Conservation (phyloP, 805 yeast genomes). For the Wickerhamiella parazyma region DNA sequence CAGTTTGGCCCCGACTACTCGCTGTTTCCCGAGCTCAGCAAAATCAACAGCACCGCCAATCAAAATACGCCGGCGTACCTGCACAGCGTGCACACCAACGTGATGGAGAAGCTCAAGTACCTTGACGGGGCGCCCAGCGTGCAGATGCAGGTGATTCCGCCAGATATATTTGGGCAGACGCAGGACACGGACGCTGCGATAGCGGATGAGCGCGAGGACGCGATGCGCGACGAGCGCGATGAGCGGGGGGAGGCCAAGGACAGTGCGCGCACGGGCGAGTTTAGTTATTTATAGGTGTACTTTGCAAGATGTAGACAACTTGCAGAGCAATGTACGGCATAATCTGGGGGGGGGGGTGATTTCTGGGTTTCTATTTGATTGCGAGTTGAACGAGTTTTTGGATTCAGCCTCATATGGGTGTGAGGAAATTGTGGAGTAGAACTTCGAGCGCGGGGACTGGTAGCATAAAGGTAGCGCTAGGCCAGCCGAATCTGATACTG, state of each 20-base stretch:
- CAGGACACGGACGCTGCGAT: slow-evolving; percentile 28
- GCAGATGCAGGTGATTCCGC: slow-evolving; percentile 82
- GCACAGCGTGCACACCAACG: slow-evolving; percentile 61
- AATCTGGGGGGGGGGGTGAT: no score
- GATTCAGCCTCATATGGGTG: no score
- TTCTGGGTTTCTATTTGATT: no score
- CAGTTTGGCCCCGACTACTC: slow-evolving; percentile 87
- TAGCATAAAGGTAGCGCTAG: no score
- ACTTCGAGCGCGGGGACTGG: no score
- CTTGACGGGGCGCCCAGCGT: slow-evolving; percentile 91
- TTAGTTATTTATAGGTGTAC: not conserved
- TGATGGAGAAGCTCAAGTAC: slow-evolving; percentile 67
- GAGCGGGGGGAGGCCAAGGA: not conserved
- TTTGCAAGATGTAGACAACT: no score
- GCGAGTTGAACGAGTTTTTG: no score
- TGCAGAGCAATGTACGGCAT: no score
- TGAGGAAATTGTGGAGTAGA: no score
- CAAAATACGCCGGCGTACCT: slow-evolving; percentile 71
- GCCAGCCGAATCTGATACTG: no score
- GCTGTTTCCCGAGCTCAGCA: slow-evolving; percentile 67
- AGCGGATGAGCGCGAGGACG: slow-evolving; percentile 22
- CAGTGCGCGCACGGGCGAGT: slow-evolving; percentile 1
- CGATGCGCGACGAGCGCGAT: slow-evolving; percentile 10
- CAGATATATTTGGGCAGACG: slow-evolving; percentile 33
- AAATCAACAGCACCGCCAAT: slow-evolving; percentile 46